Conservation (phyloP, 768 basidiomycete species). For the Podaxis sp. region DNA sequence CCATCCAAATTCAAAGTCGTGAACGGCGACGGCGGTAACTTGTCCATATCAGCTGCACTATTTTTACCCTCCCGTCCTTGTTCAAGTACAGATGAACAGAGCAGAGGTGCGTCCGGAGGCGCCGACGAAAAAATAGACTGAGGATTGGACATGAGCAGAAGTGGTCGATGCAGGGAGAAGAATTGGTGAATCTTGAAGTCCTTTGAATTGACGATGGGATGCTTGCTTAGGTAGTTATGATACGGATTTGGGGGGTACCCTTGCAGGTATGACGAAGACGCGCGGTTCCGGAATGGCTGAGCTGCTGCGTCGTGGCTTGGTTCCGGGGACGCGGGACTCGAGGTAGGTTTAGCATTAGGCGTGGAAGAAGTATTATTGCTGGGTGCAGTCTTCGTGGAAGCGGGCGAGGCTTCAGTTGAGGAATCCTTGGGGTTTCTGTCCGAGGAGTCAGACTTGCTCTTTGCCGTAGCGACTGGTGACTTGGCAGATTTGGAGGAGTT, state of each 20-base stretch:
- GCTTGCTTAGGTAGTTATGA: slow-evolving; percentile 25
- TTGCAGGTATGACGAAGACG: slow-evolving; percentile 10
- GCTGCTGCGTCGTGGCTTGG: slow-evolving; percentile 16
- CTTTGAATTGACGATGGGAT: slow-evolving; percentile 56
- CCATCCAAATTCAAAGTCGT: slow-evolving; percentile 17
- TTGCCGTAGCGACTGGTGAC: slow-evolving; percentile 31
- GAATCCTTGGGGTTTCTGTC: slow-evolving; percentile 9
- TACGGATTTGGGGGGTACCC: slow-evolving; percentile 14
- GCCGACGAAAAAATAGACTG: slow-evolving; percentile 42
- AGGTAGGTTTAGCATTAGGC: background rate
- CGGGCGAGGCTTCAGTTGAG: slow-evolving; percentile 6
- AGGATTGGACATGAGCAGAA: slow-evolving; percentile 65
- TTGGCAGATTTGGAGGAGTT: slow-evolving; percentile 69
- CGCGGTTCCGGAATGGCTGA: slow-evolving; percentile 6
- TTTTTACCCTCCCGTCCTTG: background rate
- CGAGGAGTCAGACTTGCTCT: slow-evolving; percentile 19
- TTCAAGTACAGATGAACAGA: background rate
- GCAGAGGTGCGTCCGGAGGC: slow-evolving; percentile 21
- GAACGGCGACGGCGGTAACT: slow-evolving; percentile 15
- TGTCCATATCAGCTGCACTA: slow-evolving; percentile 1
- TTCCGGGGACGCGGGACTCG: slow-evolving; percentile 6
- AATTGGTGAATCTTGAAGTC: slow-evolving; percentile 82
- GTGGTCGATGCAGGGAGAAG: slow-evolving; percentile 77
- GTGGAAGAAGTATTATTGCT: slow-evolving; percentile 12
- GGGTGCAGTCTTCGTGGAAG: slow-evolving; percentile 8